phyloP scores from a whole-genome alignment of 2,329 filamentous ascomycete genomes.

The Paradendryphiella salina region DNA sequence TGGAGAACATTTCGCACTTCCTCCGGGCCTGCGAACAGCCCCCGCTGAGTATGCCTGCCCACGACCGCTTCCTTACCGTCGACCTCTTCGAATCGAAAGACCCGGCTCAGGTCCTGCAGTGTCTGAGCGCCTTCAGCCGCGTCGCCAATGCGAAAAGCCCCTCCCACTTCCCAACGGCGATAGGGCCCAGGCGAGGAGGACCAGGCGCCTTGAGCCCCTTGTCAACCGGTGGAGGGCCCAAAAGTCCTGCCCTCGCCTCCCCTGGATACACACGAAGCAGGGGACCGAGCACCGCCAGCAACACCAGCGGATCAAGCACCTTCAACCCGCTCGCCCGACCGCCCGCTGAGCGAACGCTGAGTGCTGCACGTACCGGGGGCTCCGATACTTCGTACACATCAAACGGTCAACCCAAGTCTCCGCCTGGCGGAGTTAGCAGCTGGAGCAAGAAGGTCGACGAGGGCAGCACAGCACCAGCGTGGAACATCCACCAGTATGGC shows the following conservation, averaged over 20 bases:
- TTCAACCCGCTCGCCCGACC: conserved; percentile 51
- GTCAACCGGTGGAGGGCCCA: conserved; percentile 31
- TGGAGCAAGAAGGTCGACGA: conserved; percentile 90
- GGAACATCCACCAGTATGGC: conserved; percentile 97
- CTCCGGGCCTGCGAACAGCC: conserved; percentile 82
- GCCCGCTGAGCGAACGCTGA: conserved; percentile 45
- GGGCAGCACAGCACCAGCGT: conserved; percentile 79
- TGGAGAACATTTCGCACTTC: conserved; percentile 99
- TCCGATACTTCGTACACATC: conserved; percentile 63
- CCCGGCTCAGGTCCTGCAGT: conserved; percentile 92
- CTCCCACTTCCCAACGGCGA: conserved; percentile 69
- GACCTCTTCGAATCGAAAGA: conserved; percentile 96
- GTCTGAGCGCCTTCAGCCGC: conserved; percentile 86
- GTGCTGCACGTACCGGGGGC: conserved; percentile 53
- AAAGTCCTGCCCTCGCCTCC: conserved; percentile 34
- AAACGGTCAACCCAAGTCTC: conserved; percentile 52
- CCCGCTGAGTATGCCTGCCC: conserved; percentile 83
- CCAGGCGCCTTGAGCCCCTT: conserved; percentile 47
- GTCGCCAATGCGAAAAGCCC: conserved; percentile 77
- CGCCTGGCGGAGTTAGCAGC: conserved; percentile 68
- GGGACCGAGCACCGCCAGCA: conserved; percentile 53
- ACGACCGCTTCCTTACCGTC: conserved; percentile 96
- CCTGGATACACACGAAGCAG: conserved; percentile 40
- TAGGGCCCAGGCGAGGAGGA: conserved; percentile 71
- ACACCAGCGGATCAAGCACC: conserved; percentile 49